Evolutionary conservation across 148 eudicot genomes (phyloP).

Genomic region (Polygonum maritimum): DNA sequence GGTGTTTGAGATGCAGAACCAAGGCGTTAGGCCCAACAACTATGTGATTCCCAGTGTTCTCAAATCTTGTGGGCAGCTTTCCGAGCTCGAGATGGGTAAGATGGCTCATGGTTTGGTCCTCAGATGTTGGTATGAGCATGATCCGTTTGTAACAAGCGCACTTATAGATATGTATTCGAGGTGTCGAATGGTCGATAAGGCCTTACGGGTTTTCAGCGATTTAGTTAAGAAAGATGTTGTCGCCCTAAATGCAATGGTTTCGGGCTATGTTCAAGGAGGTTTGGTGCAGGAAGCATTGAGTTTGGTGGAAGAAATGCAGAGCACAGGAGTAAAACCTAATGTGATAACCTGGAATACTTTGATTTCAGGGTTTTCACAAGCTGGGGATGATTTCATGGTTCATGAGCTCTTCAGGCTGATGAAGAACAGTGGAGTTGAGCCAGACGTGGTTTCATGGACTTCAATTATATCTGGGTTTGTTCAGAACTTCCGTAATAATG

Average conservation of each 20-base stretch:
- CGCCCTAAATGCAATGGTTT: constrained; percentile 52
- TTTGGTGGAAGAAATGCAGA: constrained; percentile 42
- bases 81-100: constrained; percentile 34
- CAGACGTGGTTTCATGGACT: constrained; percentile 88
- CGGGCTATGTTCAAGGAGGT: constrained; percentile 65
- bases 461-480: constrained; percentile 64
- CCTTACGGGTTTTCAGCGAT: constrained; percentile 46
- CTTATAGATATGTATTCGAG: constrained; percentile 79
- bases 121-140: constrained; percentile 29
- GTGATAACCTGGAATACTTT: constrained; percentile 73
- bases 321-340: constrained; percentile 41
- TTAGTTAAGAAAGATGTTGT: constrained; percentile 61
- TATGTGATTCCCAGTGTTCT: constrained; percentile 70
- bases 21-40: constrained; percentile 37
- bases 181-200: constrained; percentile 39
- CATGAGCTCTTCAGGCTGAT: constrained; percentile 42
- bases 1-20: constrained; percentile 35
- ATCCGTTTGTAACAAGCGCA: constrained; percentile 52
- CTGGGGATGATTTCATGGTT: constrained; percentile 54
- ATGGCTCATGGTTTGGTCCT: constrained; percentile 31
- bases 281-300: constrained; percentile 43
- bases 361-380: constrained; percentile 62
- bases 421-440: constrained; percentile 46
- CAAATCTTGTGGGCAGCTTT: constrained; percentile 69
- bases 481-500: constrained; percentile 39